Base-by-base conservation (phyloP, 2,329 filamentous ascomycete genomes). In the Penicillium brasilianum region DNA sequence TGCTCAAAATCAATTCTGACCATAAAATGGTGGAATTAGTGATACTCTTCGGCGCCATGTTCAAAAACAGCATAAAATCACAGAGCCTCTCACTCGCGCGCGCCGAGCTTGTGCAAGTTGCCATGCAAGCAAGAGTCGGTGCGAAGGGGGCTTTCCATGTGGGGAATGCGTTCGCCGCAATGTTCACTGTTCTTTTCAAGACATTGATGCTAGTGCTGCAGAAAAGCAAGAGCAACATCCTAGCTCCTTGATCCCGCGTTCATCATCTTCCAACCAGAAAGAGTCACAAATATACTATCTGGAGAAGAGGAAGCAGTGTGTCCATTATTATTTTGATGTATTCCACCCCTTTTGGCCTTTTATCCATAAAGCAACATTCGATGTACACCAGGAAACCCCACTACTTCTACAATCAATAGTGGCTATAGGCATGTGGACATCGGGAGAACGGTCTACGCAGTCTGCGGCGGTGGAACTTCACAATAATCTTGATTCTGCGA, bases 281-380 rank as follows among this genome's bases (percentile, higher is more conserved):
- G n/a, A n/a, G 22, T 3, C 48, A 25, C 28, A 18, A 3, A 3
- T 16, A 16, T 34, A 43, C 7, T n/a, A 39, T 44, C 22, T 20
- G 4, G 58, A 56, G 2, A 66, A 65, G 46, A 46, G 44, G 6
- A 52, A 63, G 8, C 51, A 62, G 9, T 73, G 60, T 30, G 50
- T 74, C 4, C n/a, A 46, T 37, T 51, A 68, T 13, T 76, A 72
- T 55, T 74, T 74, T 51, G 51, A 67, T 4, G 8, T 52, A 14
- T 75, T 75, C 22, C 69, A 75, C 22, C 67, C 69, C 0, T 49
- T 57, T 36, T 76, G 74, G 74, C 62, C 72, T 1, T 74, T 76
- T n/a, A 39, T 75, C 9, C 68, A 73, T 41, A 57, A 49, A 55
- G 58, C 32, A 1, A 57, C 71, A 3, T 76, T 76, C 43, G 44